Evolutionary conservation across 768 basidiomycete species (phyloP).

Genomic region (Nevesoporus exiguus): DNA sequence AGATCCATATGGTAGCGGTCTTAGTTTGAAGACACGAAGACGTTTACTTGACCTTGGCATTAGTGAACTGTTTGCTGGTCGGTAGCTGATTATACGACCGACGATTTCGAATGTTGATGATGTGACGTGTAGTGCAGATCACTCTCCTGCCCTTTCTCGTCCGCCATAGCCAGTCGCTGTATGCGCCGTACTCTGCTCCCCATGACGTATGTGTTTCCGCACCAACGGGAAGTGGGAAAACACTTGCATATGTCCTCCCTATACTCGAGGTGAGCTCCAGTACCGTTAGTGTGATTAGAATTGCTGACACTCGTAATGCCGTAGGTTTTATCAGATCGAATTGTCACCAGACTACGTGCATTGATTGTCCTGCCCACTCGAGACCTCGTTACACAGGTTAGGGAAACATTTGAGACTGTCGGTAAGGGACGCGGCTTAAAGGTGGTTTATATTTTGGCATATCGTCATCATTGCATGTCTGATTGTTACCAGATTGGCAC

Average conservation of each 20-base stretch:
- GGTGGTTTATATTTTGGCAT: conserved; percentile 37
- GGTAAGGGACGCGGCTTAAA: conserved; percentile 84
- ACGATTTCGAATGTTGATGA: conserved; percentile 12
- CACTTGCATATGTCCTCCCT: conserved; percentile 91
- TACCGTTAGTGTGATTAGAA: not conserved
- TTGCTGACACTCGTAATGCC: not conserved
- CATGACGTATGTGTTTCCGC: conserved; percentile 92
- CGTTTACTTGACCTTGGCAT: conserved; percentile 76
- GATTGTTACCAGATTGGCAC: conserved; percentile 53
- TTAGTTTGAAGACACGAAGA: conserved; percentile 57
- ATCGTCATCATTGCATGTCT: not conserved
- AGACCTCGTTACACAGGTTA: conserved; percentile 88
- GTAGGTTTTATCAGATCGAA: conserved; percentile 66
- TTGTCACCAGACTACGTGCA: conserved; percentile 83
- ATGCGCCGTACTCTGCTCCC: conserved; percentile 62
- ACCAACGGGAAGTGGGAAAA: conserved; percentile 97
- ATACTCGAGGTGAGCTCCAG: conserved; percentile 68
- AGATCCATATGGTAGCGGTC: conserved; percentile 40
- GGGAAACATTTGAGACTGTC: conserved; percentile 86
- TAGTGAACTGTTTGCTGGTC: conserved; percentile 86
- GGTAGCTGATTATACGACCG: conserved; percentile 20
- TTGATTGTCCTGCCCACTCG: conserved; percentile 90
- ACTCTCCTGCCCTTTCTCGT: conserved; percentile 81
- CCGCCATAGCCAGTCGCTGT: conserved; percentile 46
- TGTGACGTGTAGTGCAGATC: conserved; percentile 70